A percentile compares a stretch with the other conserved stretches of the same genome.
Evolutionary conservation across 768 basidiomycete species (phyloP).

Genomic region (Trametes sanguinea): DNA sequence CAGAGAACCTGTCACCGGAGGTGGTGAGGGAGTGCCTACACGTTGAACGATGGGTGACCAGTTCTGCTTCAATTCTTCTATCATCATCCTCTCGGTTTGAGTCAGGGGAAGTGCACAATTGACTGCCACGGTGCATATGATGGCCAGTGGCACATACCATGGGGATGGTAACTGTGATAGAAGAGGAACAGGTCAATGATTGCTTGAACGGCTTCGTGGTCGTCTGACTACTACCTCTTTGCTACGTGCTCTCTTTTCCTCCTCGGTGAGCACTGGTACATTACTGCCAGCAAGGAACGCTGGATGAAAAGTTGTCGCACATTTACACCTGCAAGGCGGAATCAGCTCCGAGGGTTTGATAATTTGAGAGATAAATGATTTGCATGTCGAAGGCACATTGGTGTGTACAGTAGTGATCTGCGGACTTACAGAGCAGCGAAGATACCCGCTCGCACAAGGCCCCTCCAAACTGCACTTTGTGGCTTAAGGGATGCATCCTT

Average conservation of each 20-base stretch:
- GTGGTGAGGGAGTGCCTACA: neutral
- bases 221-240: neutral
- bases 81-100: neutral
- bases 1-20: too few species aligned
- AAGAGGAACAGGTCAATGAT: too few species aligned
- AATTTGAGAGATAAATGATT: too few species aligned
- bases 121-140: neutral
- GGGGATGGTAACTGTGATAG: neutral
- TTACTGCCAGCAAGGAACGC: neutral
- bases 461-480: neutral
- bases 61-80: neutral
- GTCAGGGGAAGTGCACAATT: neutral
- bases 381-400: neutral
- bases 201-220: too few species aligned
- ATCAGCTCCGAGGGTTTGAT: too few species aligned
- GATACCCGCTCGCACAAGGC: neutral
- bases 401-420: neutral
- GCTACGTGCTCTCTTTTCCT: neutral
- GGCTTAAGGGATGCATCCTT: neutral
- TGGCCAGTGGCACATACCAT: neutral
- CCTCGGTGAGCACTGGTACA: neutral
- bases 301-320: neutral
- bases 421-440: neutral
- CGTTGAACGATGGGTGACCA: conserved; percentile 1
- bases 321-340: neutral